A percentile compares a stretch with the other conserved stretches of the same genome.
Evolutionary conservation across 2,329 filamentous ascomycete genomes (phyloP).

Genomic region (Penicillium paneum): DNA sequence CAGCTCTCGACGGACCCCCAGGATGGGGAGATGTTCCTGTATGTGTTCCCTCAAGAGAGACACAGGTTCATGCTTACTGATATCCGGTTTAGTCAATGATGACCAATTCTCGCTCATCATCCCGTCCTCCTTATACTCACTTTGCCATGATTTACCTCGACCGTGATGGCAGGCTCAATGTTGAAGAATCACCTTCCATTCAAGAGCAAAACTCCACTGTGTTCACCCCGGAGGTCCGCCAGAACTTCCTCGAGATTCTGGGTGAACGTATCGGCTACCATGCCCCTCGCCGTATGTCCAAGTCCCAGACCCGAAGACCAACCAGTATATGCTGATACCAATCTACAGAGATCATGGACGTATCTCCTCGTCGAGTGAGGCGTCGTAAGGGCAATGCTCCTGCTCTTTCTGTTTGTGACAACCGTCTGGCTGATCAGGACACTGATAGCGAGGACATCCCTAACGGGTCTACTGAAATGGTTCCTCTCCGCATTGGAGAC

Average conservation of each 20-base stretch:
- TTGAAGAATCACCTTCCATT: constrained; percentile 35
- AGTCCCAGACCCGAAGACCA: too few species aligned
- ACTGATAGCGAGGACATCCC: constrained; percentile 27
- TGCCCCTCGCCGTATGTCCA: constrained; percentile 29
- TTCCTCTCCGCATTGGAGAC: constrained; percentile 40
- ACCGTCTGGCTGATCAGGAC: constrained; percentile 18
- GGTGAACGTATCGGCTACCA: constrained; percentile 31
- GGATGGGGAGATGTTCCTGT: constrained; percentile 34
- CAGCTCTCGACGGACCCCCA: constrained; percentile 25
- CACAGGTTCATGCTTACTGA: neutral
- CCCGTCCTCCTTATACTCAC: constrained; percentile 32
- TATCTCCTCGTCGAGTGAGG: constrained; percentile 29
- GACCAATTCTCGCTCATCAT: constrained; percentile 21
- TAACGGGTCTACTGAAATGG: constrained; percentile 24
- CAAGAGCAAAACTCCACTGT: constrained; percentile 30
- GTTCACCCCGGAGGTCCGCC: constrained; percentile 35
- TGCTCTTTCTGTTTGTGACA: constrained; percentile 14
- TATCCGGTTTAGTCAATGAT: constrained; percentile 26
- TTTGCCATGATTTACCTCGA: constrained; percentile 40
- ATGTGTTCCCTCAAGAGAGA: constrained; percentile 1
- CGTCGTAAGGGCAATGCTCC: constrained; percentile 28
- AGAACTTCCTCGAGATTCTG: constrained; percentile 36
- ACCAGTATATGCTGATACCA: neutral
- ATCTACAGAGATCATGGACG: constrained; percentile 14
- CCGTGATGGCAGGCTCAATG: constrained; percentile 32